phyloP scores from a whole-genome alignment of 176 grass and related monocot genomes.

The Cocos nucifera region DNA sequence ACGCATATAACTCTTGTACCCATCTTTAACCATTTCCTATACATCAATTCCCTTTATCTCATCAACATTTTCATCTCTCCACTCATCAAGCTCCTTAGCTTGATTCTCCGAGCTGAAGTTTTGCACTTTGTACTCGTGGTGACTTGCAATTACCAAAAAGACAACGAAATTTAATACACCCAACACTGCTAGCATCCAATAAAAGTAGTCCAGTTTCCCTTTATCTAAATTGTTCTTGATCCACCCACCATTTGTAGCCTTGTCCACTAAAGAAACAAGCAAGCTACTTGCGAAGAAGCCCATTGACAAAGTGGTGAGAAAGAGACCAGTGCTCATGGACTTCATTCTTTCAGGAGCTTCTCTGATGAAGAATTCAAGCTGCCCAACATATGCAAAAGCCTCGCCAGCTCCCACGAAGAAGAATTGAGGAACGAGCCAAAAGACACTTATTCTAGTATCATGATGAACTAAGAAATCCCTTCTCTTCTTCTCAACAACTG shows the following conservation, averaged over 20 bases:
- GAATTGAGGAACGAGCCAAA: conserved; percentile 56
- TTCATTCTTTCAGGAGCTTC: conserved; percentile 60
- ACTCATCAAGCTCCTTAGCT: neutral
- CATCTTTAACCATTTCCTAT: neutral
- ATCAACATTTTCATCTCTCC: neutral
- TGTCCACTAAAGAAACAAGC: conserved; percentile 28
- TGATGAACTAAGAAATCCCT: neutral
- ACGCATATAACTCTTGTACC: too few relatives aligned
- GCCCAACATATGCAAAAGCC: conserved; percentile 65
- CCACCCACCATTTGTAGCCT: conserved; percentile 30
- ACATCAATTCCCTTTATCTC: conserved; percentile 6
- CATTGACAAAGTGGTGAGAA: conserved; percentile 44
- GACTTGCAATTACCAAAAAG: conserved; percentile 32
- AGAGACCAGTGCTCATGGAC: conserved; percentile 59
- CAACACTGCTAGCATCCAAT: conserved; percentile 51
- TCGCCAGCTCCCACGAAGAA: conserved; percentile 59
- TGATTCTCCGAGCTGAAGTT: neutral
- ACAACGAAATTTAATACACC: conserved; percentile 28
- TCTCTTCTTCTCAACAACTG: conserved; percentile 29
- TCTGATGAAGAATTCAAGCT: conserved; percentile 63
- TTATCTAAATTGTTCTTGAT: conserved; percentile 25
- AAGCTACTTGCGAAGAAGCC: conserved; percentile 54
- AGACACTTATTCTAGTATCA: conserved; percentile 15
- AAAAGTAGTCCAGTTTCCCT: conserved; percentile 49
- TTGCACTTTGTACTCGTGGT: conserved; percentile 33